Evolutionary conservation across 2,329 filamentous ascomycete genomes (phyloP), one percentile per base, ranked within the genome.

Genomic region (Ophiocordyceps sinensis): DNA sequence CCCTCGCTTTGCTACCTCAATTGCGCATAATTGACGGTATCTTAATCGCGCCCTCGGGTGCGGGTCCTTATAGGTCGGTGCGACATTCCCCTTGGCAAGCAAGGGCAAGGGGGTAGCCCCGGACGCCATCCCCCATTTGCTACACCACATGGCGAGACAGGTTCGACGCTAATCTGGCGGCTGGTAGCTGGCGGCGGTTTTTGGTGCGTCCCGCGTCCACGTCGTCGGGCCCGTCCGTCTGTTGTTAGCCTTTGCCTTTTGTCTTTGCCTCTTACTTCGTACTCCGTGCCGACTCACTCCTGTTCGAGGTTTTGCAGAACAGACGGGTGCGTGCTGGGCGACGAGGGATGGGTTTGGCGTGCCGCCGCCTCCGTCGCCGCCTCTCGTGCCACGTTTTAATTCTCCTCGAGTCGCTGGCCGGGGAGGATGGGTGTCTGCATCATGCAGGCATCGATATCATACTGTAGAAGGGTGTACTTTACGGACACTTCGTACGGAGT

Each of bases 191-290:
- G 19, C 19, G 19, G 19, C 19, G 19, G 19, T 19, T 19, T 19
- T 5, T 31, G 32, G 38, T n/a, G 32, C 17, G 41, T 39, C 37
- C 43, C 43, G 34, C 28, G 43, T 41, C 43, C 43, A 39, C 23
- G 39, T 44, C 40, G 31, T 44, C 43, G 43, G 43, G 43, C 39
- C 43, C 34, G 34, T 32, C 28, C 14, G 36, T 23, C 36, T 26
- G 23, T 26, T 37, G 14, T 30, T 28, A n/a, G n/a, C n/a, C n/a
- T 26, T 10, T 28, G n/a, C 17, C 32, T 40, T 40, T 13, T 36
- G 21, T 17, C 39, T 15, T 34, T 36, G 31, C 38, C 13, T 12
- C 28, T n/a, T n/a, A n/a, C n/a, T n/a, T n/a, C n/a, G n/a, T 10
- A 11, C 13, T 7, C 30, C 30, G 30, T 8, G 30, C 12, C 12